Evolutionary conservation across 805 yeast genomes (phyloP), one percentile per base, ranked within the genome.

Genomic region (Lachancea cidri): DNA sequence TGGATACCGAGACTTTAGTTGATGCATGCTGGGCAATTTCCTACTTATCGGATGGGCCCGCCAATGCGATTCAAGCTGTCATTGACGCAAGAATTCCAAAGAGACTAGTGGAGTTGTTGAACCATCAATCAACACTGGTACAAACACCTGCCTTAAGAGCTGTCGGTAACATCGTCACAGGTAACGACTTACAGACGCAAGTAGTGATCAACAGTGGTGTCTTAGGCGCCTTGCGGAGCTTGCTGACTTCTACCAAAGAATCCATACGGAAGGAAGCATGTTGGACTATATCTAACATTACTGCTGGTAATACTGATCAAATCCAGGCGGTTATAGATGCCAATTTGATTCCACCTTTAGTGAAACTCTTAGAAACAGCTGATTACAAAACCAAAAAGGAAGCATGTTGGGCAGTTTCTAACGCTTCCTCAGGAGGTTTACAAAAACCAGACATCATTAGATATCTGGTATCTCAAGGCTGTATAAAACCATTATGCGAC

Each of bases 21-120:
- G 98, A 93, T 65, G 96, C 98, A 30, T 87, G 97, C 69, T 93
- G 98, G 98, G 97, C 98, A 11, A 88, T 93, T 41, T 86, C 96
- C 1, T 93, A 93, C 64, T 68, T 93, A 43, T 81, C 93, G 39
- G 98, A 93, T 65, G 98, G 98, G 24, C 79, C 95, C 24, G 72
- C 85, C 50, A 89, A 85, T 57, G 89, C 95, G 30, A 93, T 93
- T 56, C 96, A 91, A 71, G 95, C 96, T 5, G 98, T 93, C 39
- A 84, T 93, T 47, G 97, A 93, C 63, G 95, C 91, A 20, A 83
- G 97, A 62, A 88, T 93, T 50, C 98, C 98, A 46, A 81, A 85
- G 56, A 80, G 98, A 62, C 73, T 93, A 42, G 98, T 93, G 29
- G 97, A 93, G 67, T 74, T 93, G 57, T 74, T 93, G 57, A 79